Conservation (phyloP, 2,329 filamentous ascomycete species). For the Polytolypa hystricis region DNA sequence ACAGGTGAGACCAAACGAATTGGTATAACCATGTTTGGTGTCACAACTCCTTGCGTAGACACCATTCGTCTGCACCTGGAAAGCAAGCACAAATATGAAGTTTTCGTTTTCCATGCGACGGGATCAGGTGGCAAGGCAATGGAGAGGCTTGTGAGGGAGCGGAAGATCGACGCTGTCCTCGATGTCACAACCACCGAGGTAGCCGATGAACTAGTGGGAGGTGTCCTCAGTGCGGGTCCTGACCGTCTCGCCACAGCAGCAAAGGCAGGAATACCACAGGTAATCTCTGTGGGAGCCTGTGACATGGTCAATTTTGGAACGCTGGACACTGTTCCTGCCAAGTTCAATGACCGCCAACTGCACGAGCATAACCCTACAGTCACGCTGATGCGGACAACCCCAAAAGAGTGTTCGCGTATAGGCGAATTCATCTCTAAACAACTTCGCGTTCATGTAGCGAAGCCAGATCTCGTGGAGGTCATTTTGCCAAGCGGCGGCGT, state of each 20-base stretch:
- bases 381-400: conserved; percentile 54
- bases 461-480: conserved; percentile 39
- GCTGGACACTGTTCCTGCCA: conserved; percentile 42
- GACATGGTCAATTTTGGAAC: conserved; percentile 58
- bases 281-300: conserved; percentile 44
- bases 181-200: conserved; percentile 65
- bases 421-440: conserved; percentile 46
- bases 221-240: conserved; percentile 50
- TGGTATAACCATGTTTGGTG: conserved; percentile 63
- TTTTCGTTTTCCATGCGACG: conserved; percentile 7
- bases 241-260: conserved; percentile 48
- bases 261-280: conserved; percentile 45
- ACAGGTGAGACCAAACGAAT: conserved; percentile 39
- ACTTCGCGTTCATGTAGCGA: conserved; percentile 32
- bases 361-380: conserved; percentile 56
- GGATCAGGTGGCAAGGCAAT: conserved; percentile 53
- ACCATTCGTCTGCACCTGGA: conserved; percentile 40
- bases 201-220: conserved; percentile 52
- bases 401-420: conserved; percentile 46
- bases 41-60: conserved; percentile 57
- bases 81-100: conserved; percentile 4
- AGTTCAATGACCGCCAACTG: conserved; percentile 41
- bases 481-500: conserved; percentile 51
- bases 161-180: conserved; percentile 52
- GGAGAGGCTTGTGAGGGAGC: conserved; percentile 51